phyloP scores from a whole-genome alignment of 257 asterid genomes.

The Nicotiana tabacum region DNA sequence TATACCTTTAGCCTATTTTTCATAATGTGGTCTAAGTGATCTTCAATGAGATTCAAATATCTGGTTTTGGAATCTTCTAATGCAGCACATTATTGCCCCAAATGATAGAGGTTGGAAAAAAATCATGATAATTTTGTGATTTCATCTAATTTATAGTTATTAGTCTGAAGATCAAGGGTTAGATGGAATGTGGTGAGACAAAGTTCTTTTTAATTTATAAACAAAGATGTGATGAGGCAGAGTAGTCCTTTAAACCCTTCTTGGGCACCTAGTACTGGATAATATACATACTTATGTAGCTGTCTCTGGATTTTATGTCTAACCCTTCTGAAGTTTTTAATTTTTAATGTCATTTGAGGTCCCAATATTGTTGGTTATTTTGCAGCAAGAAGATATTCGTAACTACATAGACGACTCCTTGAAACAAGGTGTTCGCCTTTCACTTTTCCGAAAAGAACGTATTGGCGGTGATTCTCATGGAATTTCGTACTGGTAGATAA shows the following conservation, averaged over 20 bases:
- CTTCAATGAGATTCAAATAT: not conserved
- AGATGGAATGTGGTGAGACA: not conserved
- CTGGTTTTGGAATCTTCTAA: not conserved
- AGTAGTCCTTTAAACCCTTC: not conserved
- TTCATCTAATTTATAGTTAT: no score
- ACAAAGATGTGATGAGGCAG: not conserved
- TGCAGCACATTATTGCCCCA: not conserved
- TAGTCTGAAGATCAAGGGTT: not conserved
- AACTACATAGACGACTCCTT: conserved; percentile 70
- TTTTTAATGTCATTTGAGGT: not conserved
- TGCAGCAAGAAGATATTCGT: conserved; percentile 97
- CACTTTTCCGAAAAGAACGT: conserved; percentile 82
- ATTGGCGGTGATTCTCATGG: conserved; percentile 95
- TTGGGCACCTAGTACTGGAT: not conserved
- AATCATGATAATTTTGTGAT: no score
- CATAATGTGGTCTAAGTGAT: not conserved
- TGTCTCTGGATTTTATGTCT: not conserved
- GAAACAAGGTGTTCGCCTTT: conserved; percentile 66
- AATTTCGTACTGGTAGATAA: conserved; percentile 74
- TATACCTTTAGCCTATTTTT: not conserved
- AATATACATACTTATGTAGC: not conserved
- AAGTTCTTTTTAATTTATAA: not conserved
- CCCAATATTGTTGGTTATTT: conserved; percentile 24
- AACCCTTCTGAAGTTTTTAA: not conserved
- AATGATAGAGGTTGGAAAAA: not conserved